These are phyloP conservation scores for Musa troglodytarum DNA, from an alignment of 176 grass and related monocot species.

Conservation along the genomic window DNA sequence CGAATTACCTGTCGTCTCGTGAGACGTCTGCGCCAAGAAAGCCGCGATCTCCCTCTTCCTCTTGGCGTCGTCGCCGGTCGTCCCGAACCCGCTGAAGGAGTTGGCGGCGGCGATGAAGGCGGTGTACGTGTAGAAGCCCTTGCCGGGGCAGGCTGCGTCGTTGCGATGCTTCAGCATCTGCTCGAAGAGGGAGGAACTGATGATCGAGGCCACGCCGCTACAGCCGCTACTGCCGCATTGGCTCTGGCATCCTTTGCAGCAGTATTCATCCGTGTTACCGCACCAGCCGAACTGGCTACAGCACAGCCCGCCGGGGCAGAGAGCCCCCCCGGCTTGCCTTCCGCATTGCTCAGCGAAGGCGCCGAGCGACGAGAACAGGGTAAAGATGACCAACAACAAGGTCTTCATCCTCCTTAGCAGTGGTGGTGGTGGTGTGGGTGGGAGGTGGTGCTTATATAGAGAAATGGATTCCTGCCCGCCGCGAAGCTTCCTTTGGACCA, in stretches of 20 bases:
- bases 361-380: background rate
- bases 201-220: slow-evolving; percentile 22
- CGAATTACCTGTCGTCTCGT: slow-evolving; percentile 40
- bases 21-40: slow-evolving; percentile 57
- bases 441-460: too few species aligned
- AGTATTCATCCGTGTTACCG: slow-evolving; percentile 15
- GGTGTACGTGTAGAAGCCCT: slow-evolving; percentile 43
- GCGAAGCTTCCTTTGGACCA: too few species aligned
- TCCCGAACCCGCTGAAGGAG: slow-evolving; percentile 34
- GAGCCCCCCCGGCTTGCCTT: slow-evolving; percentile 3
- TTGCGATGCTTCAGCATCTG: slow-evolving; percentile 35
- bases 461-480: too few species aligned
- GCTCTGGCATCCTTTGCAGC: slow-evolving; percentile 23
- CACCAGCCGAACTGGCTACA: slow-evolving; percentile 34
- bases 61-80: slow-evolving; percentile 9
- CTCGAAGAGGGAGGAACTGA: slow-evolving; percentile 29
- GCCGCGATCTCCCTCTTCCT: slow-evolving; percentile 38
- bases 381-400: too few species aligned
- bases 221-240: slow-evolving; percentile 19
- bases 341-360: slow-evolving; percentile 3
- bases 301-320: slow-evolving; percentile 21
- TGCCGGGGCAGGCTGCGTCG: slow-evolving; percentile 34
- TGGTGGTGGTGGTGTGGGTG: too few species aligned
- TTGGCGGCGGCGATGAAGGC: slow-evolving; percentile 37
- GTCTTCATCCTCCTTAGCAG: too few species aligned